Base-by-base conservation (phyloP, 441 rosid genomes). In the Syzygium malaccense region DNA sequence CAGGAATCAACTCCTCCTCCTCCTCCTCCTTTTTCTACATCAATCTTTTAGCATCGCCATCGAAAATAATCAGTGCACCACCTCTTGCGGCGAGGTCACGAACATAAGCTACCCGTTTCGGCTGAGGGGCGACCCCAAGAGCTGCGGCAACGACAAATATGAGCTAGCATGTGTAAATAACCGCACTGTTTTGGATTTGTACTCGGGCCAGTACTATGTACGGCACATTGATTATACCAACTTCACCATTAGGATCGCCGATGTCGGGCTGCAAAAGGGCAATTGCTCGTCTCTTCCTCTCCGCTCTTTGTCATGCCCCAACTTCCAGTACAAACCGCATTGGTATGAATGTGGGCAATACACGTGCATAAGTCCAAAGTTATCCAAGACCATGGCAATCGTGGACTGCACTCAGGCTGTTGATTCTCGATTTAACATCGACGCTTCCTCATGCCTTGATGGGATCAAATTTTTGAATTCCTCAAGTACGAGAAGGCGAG, bases 101-200 rank as follows among this genome's bases (percentile, higher is more conserved):
- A 89, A 89, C 86, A 86, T 91, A 13, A 87, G 54, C 7, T 62
- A 20, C 33, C 89, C 91, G 8, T 91, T 91, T 62, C 88, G 89
- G 7, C 20, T 91, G 23, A 41, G 6, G 13, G 33, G 88, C 1
- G 91, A 90, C 55, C 89, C 91, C 0, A 25, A 64, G 56, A 12
- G 53, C 30, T 91, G 89, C 9, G 89, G 91, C 10, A 2, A 86
- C 11, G 6, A 14, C 3, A 19, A 66, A 1, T 89, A 87, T 30
- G 58, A 49, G 6, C 37, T 91, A 4, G 17, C 5, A 11, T 91
- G 91, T 23, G 37, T 75, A 18, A 58, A 55, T 33, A 83, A 89
- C 7, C 56, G 6, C 11, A 20, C 53, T 0, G 0, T 89, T 4
- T 32, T 91, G 1, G 14, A 85, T 32, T 85, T 62, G 7, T 25